Conservation (phyloP, 345 rosid species). For the Eucalyptus curtisii region DNA sequence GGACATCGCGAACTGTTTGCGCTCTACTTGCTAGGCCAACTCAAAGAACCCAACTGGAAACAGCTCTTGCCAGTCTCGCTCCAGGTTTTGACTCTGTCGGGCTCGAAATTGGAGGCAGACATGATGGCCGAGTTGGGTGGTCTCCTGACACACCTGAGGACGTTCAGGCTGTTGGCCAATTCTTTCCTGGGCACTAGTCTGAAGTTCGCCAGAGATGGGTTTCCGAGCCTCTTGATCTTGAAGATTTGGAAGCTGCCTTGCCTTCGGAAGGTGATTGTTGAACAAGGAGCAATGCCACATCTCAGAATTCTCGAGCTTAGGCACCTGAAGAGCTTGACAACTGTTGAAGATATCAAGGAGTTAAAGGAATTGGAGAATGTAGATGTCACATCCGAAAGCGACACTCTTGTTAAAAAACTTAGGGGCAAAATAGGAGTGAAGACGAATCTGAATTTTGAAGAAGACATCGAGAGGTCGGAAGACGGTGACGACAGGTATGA, state of each 20-base stretch:
- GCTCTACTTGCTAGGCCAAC: background rate
- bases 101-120: background rate
- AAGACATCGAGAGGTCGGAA: too few relatives aligned
- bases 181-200: background rate
- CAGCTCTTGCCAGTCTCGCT: background rate
- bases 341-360: too few relatives aligned
- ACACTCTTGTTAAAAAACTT: too few relatives aligned
- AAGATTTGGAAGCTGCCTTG: background rate
- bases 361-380: too few relatives aligned
- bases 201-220: background rate
- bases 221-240: background rate
- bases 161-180: background rate
- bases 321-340: too few relatives aligned
- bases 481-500: background rate
- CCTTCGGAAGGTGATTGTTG: accelerated
- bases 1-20: background rate
- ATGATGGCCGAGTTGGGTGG: background rate
- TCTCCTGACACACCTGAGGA: background rate
- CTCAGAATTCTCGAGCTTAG: background rate
- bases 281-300: background rate
- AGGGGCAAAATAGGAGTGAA: too few relatives aligned
- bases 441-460: too few relatives aligned
- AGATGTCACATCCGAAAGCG: too few relatives aligned
- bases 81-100: background rate
- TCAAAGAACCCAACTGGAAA: background rate